Conservation (phyloP, 2,329 filamentous ascomycete genomes). For the Fusarium avenaceum region DNA sequence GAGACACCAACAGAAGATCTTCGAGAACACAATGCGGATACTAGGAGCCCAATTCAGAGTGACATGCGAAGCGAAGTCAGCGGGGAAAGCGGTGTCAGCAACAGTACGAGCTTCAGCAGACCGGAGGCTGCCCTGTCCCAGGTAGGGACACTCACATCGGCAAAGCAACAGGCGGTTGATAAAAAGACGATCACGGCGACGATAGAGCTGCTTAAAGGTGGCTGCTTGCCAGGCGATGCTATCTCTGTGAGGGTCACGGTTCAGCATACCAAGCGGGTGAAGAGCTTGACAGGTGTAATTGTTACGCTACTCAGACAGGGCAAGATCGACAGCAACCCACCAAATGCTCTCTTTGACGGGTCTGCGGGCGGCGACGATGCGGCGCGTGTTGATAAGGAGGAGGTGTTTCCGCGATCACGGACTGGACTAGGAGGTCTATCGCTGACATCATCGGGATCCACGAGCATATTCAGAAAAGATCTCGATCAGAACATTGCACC, state of each 20-base stretch:
- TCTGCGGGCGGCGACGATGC: slow-evolving; percentile 72
- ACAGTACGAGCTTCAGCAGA: slow-evolving; percentile 72
- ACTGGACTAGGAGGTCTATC: slow-evolving; percentile 90
- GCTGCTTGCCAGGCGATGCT: slow-evolving; percentile 86
- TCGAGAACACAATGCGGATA: slow-evolving; percentile 54
- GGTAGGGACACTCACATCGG: slow-evolving; percentile 50
- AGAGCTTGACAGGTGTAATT: slow-evolving; percentile 92
- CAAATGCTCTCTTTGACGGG: slow-evolving; percentile 63
- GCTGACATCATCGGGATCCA: slow-evolving; percentile 86
- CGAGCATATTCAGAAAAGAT: slow-evolving; percentile 95
- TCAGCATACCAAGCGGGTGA: slow-evolving; percentile 88
- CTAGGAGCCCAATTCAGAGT: slow-evolving; percentile 61
- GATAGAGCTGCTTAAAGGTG: slow-evolving; percentile 84
- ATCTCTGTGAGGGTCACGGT: slow-evolving; percentile 85
- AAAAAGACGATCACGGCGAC: slow-evolving; percentile 88
- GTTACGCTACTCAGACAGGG: slow-evolving; percentile 93
- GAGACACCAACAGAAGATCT: slow-evolving; percentile 59
- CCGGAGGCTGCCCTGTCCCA: slow-evolving; percentile 58
- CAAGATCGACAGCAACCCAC: slow-evolving; percentile 83
- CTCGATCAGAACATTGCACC: slow-evolving; percentile 89
- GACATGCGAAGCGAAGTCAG: slow-evolving; percentile 78
- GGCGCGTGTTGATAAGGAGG: slow-evolving; percentile 79
- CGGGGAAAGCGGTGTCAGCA: slow-evolving; percentile 77
- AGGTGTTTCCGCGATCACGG: slow-evolving; percentile 87
- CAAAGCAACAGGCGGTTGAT: slow-evolving; percentile 62